Evolutionary conservation across 2,329 filamentous ascomycete species (phyloP).

Genomic region (Scedosporium boydii): DNA sequence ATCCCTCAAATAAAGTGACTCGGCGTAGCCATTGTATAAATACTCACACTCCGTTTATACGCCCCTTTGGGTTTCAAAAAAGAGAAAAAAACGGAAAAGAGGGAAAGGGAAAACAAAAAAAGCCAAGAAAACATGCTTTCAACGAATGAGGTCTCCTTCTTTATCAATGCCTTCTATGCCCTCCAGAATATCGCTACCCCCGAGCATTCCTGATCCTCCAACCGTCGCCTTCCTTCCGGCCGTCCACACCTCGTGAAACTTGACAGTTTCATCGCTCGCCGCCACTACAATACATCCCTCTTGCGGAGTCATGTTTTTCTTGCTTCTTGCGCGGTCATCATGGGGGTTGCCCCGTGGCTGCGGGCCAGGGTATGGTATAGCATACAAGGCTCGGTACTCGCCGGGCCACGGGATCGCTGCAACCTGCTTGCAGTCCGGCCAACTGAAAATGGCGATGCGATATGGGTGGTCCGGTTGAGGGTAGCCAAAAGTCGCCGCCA

Average conservation of each 20-base stretch:
- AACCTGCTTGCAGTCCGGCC: conserved; percentile 83
- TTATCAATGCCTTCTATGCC: conserved; percentile 70
- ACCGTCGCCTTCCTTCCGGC: conserved; percentile 45
- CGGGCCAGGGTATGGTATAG: conserved; percentile 67
- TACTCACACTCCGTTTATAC: neutral
- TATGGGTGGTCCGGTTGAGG: conserved; percentile 82
- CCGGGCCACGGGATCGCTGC: conserved; percentile 77
- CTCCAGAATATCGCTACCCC: conserved; percentile 79
- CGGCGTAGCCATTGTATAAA: neutral
- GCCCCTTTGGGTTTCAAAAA: neutral
- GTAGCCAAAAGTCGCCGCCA: conserved; percentile 90
- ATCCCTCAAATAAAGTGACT: neutral
- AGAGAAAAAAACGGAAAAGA: neutral
- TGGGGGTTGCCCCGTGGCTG: conserved; percentile 18
- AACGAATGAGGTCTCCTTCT: conserved; percentile 63
- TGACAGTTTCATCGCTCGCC: conserved; percentile 83
- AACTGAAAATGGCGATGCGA: conserved; percentile 85
- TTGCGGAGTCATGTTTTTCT: conserved; percentile 15
- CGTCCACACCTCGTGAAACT: conserved; percentile 94
- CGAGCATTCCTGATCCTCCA: conserved; percentile 52
- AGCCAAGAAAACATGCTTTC: conserved; percentile 30
- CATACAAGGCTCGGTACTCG: conserved; percentile 72
- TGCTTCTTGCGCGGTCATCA: conserved; percentile 6
- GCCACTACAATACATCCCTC: conserved; percentile 74
- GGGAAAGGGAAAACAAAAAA: neutral